Percentiles rank a stretch among this genome's conserved stretches.
Evolutionary conservation across 2,329 filamentous ascomycete species (phyloP).

Genomic region (Fusarium kyushuense): DNA sequence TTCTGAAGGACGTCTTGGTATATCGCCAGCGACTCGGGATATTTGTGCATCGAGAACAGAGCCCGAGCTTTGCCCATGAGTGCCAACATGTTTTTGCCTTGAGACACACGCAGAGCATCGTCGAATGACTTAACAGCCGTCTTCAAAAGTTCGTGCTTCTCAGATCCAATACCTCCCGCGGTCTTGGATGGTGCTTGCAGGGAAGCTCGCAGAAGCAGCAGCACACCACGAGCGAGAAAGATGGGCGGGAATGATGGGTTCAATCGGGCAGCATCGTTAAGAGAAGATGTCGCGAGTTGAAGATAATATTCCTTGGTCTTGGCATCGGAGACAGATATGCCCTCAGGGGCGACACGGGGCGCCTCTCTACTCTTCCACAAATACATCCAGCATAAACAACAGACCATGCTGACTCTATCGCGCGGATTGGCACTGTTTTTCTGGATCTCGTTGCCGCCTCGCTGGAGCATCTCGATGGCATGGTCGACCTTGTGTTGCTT

Average conservation of each 20-base stretch:
- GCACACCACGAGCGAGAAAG: constrained; percentile 89
- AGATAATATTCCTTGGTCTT: constrained; percentile 96
- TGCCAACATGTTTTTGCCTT: constrained; percentile 90
- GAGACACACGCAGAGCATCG: constrained; percentile 86
- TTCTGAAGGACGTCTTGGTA: constrained; percentile 91
- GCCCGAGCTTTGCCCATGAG: constrained; percentile 89
- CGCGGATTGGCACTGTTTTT: constrained; percentile 77
- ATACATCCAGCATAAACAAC: constrained; percentile 90
- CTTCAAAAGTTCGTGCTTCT: constrained; percentile 82
- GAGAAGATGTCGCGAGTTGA: constrained; percentile 85
- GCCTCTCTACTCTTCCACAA: constrained; percentile 90
- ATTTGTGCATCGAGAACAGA: constrained; percentile 87
- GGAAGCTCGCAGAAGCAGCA: constrained; percentile 89
- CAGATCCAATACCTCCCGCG: constrained; percentile 74
- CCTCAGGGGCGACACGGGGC: constrained; percentile 71
- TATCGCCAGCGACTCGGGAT: constrained; percentile 80
- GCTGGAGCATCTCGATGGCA: constrained; percentile 78
- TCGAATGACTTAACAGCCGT: constrained; percentile 94
- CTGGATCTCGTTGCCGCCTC: constrained; percentile 78
- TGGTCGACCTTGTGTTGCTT: constrained; percentile 95
- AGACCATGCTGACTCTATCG: constrained; percentile 86
- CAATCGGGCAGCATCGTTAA: constrained; percentile 95
- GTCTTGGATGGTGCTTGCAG: constrained; percentile 80
- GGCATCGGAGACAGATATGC: constrained; percentile 73
- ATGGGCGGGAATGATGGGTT: constrained; percentile 93